Percentiles rank a stretch among this genome's conserved stretches.
These are phyloP conservation scores for Scutellaria barbata DNA, from an alignment of 257 asterid species.

Conservation along the genomic window DNA sequence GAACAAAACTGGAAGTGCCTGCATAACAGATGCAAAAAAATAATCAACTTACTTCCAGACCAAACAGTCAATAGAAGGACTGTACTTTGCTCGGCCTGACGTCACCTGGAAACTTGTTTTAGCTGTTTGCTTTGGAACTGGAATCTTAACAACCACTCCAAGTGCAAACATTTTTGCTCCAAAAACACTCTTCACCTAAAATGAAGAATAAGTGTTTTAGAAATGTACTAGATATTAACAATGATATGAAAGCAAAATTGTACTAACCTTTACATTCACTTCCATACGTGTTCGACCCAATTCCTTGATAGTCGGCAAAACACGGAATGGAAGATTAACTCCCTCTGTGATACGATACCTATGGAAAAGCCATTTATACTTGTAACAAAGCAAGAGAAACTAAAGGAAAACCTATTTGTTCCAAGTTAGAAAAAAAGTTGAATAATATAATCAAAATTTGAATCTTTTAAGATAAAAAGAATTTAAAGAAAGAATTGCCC, in stretches of 20 bases:
- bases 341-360: slow-evolving; percentile 99
- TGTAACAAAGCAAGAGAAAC: slow-evolving; percentile 29
- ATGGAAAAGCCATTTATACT: slow-evolving; percentile 35
- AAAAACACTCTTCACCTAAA: slow-evolving; percentile 97
- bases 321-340: slow-evolving; percentile 98
- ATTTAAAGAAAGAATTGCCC: slow-evolving; percentile 9
- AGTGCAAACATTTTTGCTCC: slow-evolving; percentile 99
- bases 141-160: slow-evolving; percentile 95
- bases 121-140: slow-evolving; percentile 99
- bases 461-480: slow-evolving; percentile 9
- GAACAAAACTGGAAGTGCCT: slow-evolving; percentile 22
- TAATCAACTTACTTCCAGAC: slow-evolving; percentile 93
- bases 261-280: slow-evolving; percentile 95
- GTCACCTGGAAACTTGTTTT: slow-evolving; percentile 99
- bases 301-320: slow-evolving; percentile 97
- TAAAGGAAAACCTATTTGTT: no score
- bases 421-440: neutral
- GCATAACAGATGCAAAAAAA: slow-evolving; percentile 18
- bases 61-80: slow-evolving; percentile 93
- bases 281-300: slow-evolving; percentile 99
- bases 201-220: slow-evolving; percentile 28
- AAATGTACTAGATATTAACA: neutral
- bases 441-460: neutral
- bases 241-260: slow-evolving; percentile 23
- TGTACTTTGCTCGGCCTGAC: slow-evolving; percentile 94